phyloP scores from a whole-genome alignment of 2,329 filamentous ascomycete species.

The Xylaria multiplex region DNA sequence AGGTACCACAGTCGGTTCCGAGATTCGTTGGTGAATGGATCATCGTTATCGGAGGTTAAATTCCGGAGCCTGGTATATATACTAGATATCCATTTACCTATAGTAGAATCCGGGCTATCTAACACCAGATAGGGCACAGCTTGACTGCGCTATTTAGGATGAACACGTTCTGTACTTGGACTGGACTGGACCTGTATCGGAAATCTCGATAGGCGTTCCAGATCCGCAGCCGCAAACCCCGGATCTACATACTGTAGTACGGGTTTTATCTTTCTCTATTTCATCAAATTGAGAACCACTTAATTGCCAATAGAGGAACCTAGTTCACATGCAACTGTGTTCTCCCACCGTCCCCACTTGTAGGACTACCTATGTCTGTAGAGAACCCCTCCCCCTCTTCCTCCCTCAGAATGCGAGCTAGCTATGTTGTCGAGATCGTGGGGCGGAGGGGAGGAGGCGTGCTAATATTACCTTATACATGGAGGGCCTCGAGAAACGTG shows the following conservation, averaged over 20 bases:
- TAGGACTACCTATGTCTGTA: constrained; percentile 7
- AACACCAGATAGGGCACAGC: too few relatives aligned
- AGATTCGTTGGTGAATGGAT: constrained; percentile 13
- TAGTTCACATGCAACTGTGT: constrained; percentile 15
- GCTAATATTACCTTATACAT: not conserved
- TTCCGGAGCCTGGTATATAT: constrained; percentile 12
- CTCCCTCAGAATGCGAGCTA: not conserved
- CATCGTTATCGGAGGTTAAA: constrained; percentile 21
- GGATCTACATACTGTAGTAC: constrained; percentile 17
- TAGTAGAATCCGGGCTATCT: too few relatives aligned
- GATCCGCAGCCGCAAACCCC: constrained; percentile 34
- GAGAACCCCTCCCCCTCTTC: constrained; percentile 10
- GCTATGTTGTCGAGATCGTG: constrained; percentile 11
- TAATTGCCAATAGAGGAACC: constrained; percentile 17
- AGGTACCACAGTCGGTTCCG: constrained; percentile 12
- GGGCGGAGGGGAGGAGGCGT: constrained; percentile 3
- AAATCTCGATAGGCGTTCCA: constrained; percentile 31
- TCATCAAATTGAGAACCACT: constrained; percentile 24
- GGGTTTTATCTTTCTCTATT: too few relatives aligned
- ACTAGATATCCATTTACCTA: not conserved
- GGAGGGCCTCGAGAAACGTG: not conserved
- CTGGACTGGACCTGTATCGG: constrained; percentile 16
- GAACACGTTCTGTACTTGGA: not conserved
- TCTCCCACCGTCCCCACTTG: constrained; percentile 19
- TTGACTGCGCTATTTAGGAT: not conserved